Percentiles rank a stretch among this genome's conserved stretches.
These are phyloP conservation scores for Limonium bicolor DNA, from an alignment of 148 eudicot genomes.

Conservation along the genomic window DNA sequence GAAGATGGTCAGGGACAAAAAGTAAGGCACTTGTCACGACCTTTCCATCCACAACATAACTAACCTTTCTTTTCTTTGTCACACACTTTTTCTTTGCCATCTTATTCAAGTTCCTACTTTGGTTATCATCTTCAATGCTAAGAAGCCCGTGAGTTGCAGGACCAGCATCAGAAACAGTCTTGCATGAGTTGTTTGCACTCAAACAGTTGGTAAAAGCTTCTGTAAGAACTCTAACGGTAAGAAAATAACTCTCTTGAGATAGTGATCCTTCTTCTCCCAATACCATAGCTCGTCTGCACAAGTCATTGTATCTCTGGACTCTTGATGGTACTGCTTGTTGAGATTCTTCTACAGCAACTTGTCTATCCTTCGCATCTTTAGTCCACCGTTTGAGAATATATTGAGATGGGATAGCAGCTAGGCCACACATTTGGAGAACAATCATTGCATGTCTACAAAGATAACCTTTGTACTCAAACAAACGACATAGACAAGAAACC, in stretches of 20 bases:
- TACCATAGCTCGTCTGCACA: constrained; percentile 65
- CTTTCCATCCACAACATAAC: constrained; percentile 1
- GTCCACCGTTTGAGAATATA: constrained; percentile 90
- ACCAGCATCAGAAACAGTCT: constrained; percentile 51
- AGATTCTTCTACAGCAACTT: constrained; percentile 36
- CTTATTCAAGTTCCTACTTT: constrained; percentile 45
- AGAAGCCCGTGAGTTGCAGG: constrained; percentile 57
- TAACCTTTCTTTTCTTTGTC: constrained; percentile 84
- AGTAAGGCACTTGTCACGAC: too few relatives aligned
- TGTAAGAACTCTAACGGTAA: constrained; percentile 56
- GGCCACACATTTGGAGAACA: constrained; percentile 89
- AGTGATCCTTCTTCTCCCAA: constrained; percentile 92
- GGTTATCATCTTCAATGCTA: constrained; percentile 71
- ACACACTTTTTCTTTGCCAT: constrained; percentile 54
- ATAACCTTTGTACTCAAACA: constrained; percentile 82
- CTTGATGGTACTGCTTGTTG: constrained; percentile 52
- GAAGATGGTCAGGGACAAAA: too few relatives aligned
- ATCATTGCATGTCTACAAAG: constrained; percentile 91
- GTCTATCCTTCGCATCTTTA: constrained; percentile 62
- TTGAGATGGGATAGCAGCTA: constrained; percentile 55
- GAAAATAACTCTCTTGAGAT: constrained; percentile 69
- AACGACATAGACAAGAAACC: constrained; percentile 67
- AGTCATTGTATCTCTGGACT: constrained; percentile 64
- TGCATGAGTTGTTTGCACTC: constrained; percentile 46
- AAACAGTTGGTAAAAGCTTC: constrained; percentile 63